phyloP scores from a whole-genome alignment of 2,329 filamentous ascomycete genomes.

The Aspergillus sp. region DNA sequence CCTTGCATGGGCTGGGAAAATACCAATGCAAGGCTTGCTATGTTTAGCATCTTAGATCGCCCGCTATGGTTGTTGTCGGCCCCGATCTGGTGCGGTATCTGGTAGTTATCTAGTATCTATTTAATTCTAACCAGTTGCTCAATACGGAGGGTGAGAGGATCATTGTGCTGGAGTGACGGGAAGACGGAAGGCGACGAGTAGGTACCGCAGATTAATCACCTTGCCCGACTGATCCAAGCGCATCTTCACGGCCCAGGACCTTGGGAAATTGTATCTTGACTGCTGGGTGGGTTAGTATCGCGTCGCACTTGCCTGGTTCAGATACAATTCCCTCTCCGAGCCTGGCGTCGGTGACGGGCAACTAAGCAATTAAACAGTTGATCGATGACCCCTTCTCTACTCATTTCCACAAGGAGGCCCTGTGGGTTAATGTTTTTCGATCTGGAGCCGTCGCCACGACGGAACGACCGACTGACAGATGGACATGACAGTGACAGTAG shows the following conservation, averaged over 20 bases:
- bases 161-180: too few species aligned
- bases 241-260: not conserved
- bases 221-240: not conserved
- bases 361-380: too few species aligned
- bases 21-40: slow-evolving; percentile 25
- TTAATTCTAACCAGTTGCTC: too few species aligned
- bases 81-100: not conserved
- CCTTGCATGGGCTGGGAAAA: slow-evolving; percentile 12
- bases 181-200: not conserved
- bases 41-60: slow-evolving; percentile 27
- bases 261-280: not conserved
- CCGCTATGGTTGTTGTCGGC: slow-evolving; percentile 10
- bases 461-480: not conserved
- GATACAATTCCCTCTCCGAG: not conserved
- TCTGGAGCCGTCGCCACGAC: slow-evolving; percentile 14
- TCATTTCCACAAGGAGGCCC: not conserved
- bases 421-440: not conserved
- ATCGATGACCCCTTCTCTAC: not conserved
- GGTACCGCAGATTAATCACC: too few species aligned
- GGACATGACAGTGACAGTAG: not conserved
- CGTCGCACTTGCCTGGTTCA: not conserved
- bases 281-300: not conserved
- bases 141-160: not conserved
- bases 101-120: too few species aligned
- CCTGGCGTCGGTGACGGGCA: too few species aligned